Conservation (phyloP, 129 eudicot species). For the Helianthus tuberosus region DNA sequence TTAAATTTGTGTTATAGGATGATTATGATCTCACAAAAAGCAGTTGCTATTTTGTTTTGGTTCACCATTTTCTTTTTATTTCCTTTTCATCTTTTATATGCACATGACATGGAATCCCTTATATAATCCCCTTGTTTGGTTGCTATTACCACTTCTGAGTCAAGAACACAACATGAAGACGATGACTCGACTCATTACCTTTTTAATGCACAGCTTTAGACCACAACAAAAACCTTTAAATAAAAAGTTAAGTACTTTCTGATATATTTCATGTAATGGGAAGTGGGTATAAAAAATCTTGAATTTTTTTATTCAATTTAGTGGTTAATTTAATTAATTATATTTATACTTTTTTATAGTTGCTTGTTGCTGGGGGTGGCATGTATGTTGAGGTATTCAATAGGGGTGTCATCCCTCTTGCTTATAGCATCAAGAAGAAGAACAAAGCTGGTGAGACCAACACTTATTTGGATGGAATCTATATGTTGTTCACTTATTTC, state of each 20-base stretch:
- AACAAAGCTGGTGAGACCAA: conserved; percentile 93
- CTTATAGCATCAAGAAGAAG: conserved; percentile 75
- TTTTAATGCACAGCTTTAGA: conserved; percentile 22
- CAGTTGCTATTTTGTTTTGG: conserved; percentile 2
- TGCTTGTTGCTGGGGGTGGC: conserved; percentile 98
- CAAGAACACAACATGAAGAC: conserved; percentile 44
- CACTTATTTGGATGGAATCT: conserved; percentile 88
- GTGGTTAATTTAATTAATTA: conserved; percentile 22
- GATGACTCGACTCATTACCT: conserved; percentile 29
- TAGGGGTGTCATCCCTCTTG: conserved; percentile 86
- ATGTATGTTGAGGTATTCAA: conserved; percentile 94
- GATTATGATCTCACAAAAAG: conserved; percentile 17
- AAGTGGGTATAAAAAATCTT: conserved; percentile 38
- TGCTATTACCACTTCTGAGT: conserved; percentile 37
- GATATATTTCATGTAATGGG: conserved; percentile 32
- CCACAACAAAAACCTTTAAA: conserved; percentile 23
- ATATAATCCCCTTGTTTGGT: conserved; percentile 27
- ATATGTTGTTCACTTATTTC: conserved; percentile 84
- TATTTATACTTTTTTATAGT: conserved; percentile 45
- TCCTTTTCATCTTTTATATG: neutral
- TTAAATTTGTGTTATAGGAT: conserved; percentile 19
- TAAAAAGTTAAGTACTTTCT: conserved; percentile 38
- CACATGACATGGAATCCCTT: conserved; percentile 39
- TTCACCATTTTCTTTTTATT: conserved; percentile 20
- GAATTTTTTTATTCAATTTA: conserved; percentile 28